Evolutionary conservation across 75 land plant species (phyloP).

Genomic region (Cupressus sempervirens): DNA sequence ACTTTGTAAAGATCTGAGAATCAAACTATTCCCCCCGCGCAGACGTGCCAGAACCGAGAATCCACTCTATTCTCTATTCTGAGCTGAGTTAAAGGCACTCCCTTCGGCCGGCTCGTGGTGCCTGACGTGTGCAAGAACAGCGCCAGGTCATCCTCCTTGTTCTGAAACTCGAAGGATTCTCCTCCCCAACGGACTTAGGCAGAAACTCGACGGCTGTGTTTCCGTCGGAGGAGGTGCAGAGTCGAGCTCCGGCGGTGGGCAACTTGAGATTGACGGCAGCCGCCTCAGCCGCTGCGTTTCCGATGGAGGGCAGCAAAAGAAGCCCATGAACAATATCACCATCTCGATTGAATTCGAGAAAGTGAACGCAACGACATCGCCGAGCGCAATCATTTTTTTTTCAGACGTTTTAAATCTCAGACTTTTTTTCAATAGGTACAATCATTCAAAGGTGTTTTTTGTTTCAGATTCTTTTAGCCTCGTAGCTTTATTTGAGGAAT

Average conservation of each 20-base stretch:
- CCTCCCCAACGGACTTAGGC: conserved; percentile 9
- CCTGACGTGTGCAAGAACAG: conserved; percentile 98
- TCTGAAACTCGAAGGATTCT: conserved; percentile 2
- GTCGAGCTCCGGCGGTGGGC: conserved; percentile 28
- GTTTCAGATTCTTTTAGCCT: no score
- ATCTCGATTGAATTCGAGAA: conserved; percentile 86
- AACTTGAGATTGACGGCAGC: conserved; percentile 72
- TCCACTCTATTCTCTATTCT: no score
- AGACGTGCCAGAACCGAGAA: no score
- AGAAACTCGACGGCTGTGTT: conserved; percentile 4
- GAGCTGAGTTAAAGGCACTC: conserved; percentile 80
- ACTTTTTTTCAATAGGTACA: no score
- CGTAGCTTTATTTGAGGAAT: no score
- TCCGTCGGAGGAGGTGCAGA: not conserved
- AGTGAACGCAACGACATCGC: conserved; percentile 83
- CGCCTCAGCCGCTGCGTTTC: conserved; percentile 61
- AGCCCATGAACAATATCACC: conserved; percentile 80
- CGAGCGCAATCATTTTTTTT: conserved; percentile 47
- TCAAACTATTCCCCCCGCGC: no score
- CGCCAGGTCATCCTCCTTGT: conserved; percentile 66
- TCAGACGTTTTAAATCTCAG: no score
- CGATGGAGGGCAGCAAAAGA: conserved; percentile 53
- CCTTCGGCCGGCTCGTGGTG: conserved; percentile 95
- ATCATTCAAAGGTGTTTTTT: no score
- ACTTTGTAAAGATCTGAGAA: no score